phyloP scores from a whole-genome alignment of 495 filamentous ascomycete species.

The Tuber brumale region DNA sequence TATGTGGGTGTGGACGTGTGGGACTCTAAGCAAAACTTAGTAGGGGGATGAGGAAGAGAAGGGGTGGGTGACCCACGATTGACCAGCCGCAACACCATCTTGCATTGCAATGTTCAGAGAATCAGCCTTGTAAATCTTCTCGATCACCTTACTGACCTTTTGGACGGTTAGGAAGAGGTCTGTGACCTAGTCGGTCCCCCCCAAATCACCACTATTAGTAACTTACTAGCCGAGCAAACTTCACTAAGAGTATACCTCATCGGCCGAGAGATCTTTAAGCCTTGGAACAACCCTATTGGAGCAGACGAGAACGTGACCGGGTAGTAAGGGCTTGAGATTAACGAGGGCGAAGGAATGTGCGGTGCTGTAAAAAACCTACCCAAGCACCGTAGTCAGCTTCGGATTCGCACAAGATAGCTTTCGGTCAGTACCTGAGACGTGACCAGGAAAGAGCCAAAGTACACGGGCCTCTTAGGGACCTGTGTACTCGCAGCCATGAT shows the following conservation, averaged over 20 bases:
- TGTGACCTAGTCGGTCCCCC: constrained; percentile 46
- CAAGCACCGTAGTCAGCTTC: constrained; percentile 23
- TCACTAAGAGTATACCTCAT: constrained; percentile 48
- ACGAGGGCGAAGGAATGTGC: constrained; percentile 75
- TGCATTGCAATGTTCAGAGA: constrained; percentile 89
- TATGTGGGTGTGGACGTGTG: constrained; percentile 89
- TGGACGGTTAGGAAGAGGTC: constrained; percentile 84
- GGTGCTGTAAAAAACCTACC: constrained; percentile 75
- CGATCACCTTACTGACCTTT: constrained; percentile 48
- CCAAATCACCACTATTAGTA: not conserved
- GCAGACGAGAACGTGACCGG: constrained; percentile 84
- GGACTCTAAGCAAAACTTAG: constrained; percentile 50
- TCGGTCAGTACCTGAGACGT: constrained; percentile 51
- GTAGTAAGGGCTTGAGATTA: constrained; percentile 89
- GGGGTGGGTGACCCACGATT: constrained; percentile 47
- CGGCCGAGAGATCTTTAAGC: constrained; percentile 63
- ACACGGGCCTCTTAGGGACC: constrained; percentile 43
- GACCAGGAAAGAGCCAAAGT: constrained; percentile 61
- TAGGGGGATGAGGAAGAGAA: not conserved
- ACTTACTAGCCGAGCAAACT: not conserved
- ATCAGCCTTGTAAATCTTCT: constrained; percentile 45
- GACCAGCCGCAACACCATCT: constrained; percentile 80
- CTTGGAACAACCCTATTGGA: constrained; percentile 60
- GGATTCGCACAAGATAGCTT: not conserved
- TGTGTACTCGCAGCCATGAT: constrained; percentile 5